phyloP scores from a whole-genome alignment of 805 yeast species.

The Saturnispora zaruensis region DNA sequence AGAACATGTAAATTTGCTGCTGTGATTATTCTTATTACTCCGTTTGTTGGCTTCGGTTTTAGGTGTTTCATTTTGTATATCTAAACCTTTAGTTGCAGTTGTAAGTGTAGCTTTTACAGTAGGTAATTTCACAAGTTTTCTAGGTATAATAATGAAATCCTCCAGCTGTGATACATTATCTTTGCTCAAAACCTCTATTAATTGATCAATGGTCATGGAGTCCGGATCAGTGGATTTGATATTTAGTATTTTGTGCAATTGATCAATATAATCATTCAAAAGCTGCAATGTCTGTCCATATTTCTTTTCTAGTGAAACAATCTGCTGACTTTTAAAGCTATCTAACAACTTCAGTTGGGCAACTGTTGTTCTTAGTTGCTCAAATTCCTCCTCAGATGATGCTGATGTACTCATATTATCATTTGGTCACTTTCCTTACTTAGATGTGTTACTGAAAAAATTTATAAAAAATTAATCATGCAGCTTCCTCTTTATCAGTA shows the following conservation, averaged over 20 bases:
- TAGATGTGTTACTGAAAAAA: neutral
- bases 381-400: slow-evolving; percentile 10
- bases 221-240: slow-evolving; percentile 4
- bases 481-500: neutral
- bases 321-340: slow-evolving; percentile 31
- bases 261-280: slow-evolving; percentile 18
- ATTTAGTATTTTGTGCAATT: slow-evolving; percentile 13
- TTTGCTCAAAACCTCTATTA: neutral
- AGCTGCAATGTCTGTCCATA: slow-evolving; percentile 16
- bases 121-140: slow-evolving; percentile 7
- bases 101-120: neutral
- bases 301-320: slow-evolving; percentile 25
- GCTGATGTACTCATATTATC: neutral
- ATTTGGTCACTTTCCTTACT: neutral
- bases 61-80: neutral
- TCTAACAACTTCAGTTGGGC: slow-evolving; percentile 31
- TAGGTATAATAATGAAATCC: slow-evolving; percentile 21
- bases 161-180: slow-evolving; percentile 1
- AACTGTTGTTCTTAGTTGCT: slow-evolving; percentile 17
- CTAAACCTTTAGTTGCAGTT: neutral
- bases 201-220: neutral
- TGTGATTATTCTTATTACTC: slow-evolving; percentile 8
- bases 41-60: neutral
- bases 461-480: neutral
- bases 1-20: slow-evolving; percentile 28